Conservation (phyloP, 2,329 filamentous ascomycete species). For the Venturia oleaginea region DNA sequence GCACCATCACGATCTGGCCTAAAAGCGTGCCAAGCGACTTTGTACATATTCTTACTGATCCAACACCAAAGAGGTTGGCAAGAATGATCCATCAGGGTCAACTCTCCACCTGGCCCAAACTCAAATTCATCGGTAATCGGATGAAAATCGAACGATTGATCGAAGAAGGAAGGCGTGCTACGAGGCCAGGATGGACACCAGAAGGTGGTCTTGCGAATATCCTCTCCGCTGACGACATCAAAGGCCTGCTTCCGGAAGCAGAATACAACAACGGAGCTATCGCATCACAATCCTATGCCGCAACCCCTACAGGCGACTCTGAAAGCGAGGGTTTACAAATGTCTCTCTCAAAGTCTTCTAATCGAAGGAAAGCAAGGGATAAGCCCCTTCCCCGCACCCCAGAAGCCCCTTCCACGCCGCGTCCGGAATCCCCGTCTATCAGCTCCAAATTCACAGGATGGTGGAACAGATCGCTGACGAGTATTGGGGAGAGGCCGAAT, state of each 20-base stretch:
- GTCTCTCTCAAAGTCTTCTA: not conserved
- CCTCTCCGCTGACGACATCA: slow-evolving; percentile 39
- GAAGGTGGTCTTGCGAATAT: slow-evolving; percentile 29
- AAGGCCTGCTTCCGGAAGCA: slow-evolving; percentile 29
- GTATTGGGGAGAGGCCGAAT: not conserved
- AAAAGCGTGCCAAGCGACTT: slow-evolving; percentile 73
- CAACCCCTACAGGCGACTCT: not conserved
- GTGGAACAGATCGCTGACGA: slow-evolving; percentile 8
- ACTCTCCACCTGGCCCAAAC: slow-evolving; percentile 79
- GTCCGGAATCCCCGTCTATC: slow-evolving; percentile 3
- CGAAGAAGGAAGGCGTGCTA: slow-evolving; percentile 44
- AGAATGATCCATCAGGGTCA: slow-evolving; percentile 87
- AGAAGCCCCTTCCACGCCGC: not conserved
- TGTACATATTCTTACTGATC: slow-evolving; percentile 76
- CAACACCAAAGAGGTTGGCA: slow-evolving; percentile 62
- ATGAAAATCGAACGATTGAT: slow-evolving; percentile 70
- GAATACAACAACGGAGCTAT: slow-evolving; percentile 17
- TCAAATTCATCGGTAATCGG: slow-evolving; percentile 84
- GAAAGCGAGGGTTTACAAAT: not conserved
- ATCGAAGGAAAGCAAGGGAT: not conserved
- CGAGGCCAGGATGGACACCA: slow-evolving; percentile 24
- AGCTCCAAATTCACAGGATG: slow-evolving; percentile 3
- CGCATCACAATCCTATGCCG: not conserved
- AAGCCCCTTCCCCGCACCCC: slow-evolving; percentile 6
- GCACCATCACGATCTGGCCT: slow-evolving; percentile 95